A percentile compares a stretch with the other conserved stretches of the same genome.
Evolutionary conservation across 768 basidiomycete genomes (phyloP).

Genomic region (Kwoniella dejecticola): DNA sequence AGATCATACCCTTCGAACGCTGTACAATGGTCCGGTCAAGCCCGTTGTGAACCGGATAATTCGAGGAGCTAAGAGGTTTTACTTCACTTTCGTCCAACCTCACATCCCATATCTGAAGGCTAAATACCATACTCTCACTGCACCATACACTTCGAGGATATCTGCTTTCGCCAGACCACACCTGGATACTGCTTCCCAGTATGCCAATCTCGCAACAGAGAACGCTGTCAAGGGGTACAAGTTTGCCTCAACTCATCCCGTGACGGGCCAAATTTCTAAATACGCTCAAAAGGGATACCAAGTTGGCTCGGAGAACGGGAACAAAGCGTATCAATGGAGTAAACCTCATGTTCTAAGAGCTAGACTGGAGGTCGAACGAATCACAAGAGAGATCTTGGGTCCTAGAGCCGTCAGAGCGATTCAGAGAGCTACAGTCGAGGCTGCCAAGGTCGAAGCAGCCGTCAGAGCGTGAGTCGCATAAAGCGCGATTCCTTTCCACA

Average conservation of each 20-base stretch:
- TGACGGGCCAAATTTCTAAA: conserved; percentile 30
- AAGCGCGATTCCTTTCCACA: neutral
- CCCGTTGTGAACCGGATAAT: conserved; percentile 26
- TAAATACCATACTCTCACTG: conserved; percentile 27
- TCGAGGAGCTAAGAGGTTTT: conserved; percentile 34
- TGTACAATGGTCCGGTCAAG: conserved; percentile 32
- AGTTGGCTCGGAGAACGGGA: conserved; percentile 18
- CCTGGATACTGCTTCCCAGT: conserved; percentile 26
- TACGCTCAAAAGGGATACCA: conserved; percentile 29
- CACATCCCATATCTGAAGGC: conserved; percentile 36
- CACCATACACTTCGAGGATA: conserved; percentile 35
- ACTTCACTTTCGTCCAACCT: conserved; percentile 45
- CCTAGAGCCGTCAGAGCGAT: conserved; percentile 31
- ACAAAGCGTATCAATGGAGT: conserved; percentile 34
- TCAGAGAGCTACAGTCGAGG: conserved; percentile 19
- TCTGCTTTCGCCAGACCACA: conserved; percentile 32
- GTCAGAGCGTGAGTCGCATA: conserved; percentile 27
- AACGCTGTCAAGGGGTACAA: conserved; percentile 24
- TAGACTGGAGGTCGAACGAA: conserved; percentile 24
- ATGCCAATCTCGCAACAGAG: conserved; percentile 16
- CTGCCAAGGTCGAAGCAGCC: conserved; percentile 21
- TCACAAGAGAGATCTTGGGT: conserved; percentile 33
- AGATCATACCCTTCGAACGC: neutral
- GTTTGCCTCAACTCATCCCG: conserved; percentile 35
- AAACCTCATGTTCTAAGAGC: conserved; percentile 33